Conservation (phyloP, 208 protist genomes). For the Naegleria lovaniensis region DNA sequence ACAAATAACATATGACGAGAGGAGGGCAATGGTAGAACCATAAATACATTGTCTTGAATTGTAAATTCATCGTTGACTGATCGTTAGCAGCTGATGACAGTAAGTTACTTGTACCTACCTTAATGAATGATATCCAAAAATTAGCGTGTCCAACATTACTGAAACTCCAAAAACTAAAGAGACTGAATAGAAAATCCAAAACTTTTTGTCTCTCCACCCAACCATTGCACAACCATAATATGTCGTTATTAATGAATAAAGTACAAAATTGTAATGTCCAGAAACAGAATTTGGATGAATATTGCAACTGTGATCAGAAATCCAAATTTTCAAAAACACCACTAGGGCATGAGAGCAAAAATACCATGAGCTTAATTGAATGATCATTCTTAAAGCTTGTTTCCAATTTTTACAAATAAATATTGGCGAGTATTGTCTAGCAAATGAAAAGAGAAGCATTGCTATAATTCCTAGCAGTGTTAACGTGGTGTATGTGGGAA, state of each 20-base stretch:
- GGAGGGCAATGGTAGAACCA: background rate
- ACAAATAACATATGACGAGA: background rate
- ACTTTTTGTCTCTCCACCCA: background rate
- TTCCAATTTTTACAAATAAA: background rate
- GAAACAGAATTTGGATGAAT: background rate
- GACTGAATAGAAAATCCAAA: background rate
- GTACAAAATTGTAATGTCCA: background rate
- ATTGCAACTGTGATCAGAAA: background rate
- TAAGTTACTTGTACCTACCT: background rate
- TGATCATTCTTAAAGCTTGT: background rate
- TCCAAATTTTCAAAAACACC: background rate
- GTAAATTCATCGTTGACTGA: no score
- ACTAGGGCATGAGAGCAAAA: background rate
- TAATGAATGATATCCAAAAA: background rate
- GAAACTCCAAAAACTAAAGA: background rate
- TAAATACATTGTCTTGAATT: constrained; percentile 16
- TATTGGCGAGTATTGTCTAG: background rate
- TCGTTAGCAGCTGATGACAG: no score
- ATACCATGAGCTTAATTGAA: background rate
- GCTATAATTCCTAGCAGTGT: background rate
- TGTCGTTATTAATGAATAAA: background rate
- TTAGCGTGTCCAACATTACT: background rate
- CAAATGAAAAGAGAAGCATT: background rate
- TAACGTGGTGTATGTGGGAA: background rate
- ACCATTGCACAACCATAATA: background rate